phyloP scores from a whole-genome alignment of 1,284 basidiomycete genomes.

The Violaceomyces palustris region DNA sequence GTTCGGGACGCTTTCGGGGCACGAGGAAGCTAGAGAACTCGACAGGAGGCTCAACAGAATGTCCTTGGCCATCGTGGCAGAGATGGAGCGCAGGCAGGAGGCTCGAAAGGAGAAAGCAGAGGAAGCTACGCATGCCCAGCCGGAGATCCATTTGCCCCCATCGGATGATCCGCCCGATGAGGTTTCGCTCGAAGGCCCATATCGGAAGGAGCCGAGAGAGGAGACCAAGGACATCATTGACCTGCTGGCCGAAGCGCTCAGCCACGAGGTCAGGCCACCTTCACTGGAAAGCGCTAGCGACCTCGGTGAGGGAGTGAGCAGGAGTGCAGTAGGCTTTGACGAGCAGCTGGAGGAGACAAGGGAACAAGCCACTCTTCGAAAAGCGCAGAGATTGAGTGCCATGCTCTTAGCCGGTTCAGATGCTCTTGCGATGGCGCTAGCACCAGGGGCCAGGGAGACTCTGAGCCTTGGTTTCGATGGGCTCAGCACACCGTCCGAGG shows the following conservation, averaged over 20 bases:
- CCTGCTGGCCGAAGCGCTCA: conserved; percentile 18
- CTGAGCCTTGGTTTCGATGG: conserved; percentile 15
- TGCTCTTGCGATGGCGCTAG: conserved; percentile 19
- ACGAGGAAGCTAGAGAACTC: not conserved
- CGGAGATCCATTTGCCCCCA: not conserved
- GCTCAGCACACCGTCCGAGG: conserved; percentile 15
- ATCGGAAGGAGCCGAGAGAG: not conserved
- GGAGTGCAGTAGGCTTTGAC: too few species aligned
- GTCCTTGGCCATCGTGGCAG: conserved; percentile 12
- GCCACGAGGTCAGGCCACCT: too few species aligned
- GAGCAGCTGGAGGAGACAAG: too few species aligned
- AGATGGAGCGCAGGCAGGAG: not conserved
- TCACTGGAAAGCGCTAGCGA: too few species aligned
- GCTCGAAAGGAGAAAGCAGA: not conserved
- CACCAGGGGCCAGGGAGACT: conserved; percentile 23
- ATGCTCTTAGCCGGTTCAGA: conserved; percentile 31
- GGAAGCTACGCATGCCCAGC: too few species aligned
- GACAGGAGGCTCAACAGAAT: not conserved
- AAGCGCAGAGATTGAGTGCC: conserved; percentile 18
- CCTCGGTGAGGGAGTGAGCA: too few species aligned
- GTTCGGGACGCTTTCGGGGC: too few species aligned
- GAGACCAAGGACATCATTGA: conserved; percentile 14
- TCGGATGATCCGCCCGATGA: not conserved
- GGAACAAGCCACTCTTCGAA: too few species aligned
- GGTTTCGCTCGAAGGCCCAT: not conserved